Percentiles rank a stretch among this genome's conserved stretches.
phyloP scores from a whole-genome alignment of 192 early-diverging fungal species.

The Backusella parvicylindrica region DNA sequence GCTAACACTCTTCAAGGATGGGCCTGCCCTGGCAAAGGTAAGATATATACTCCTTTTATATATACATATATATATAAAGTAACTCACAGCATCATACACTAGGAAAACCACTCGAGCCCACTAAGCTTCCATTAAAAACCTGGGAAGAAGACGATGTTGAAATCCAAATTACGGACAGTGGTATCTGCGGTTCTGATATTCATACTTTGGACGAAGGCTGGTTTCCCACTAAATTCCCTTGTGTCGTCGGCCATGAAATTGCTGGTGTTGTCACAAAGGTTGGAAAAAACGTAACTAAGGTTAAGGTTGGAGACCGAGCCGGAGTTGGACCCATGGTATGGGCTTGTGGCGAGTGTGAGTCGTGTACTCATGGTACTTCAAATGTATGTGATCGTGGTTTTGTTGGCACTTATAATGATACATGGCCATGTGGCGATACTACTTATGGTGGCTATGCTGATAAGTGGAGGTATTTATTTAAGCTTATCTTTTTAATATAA shows the following conservation, averaged over 20 bases:
- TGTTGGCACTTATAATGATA: conserved; percentile 45
- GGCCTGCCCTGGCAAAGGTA: conserved; percentile 25
- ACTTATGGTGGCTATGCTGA: conserved; percentile 50
- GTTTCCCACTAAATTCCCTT: conserved; percentile 31
- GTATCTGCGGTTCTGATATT: conserved; percentile 77
- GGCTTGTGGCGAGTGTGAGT: conserved; percentile 49
- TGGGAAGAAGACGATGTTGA: conserved; percentile 41
- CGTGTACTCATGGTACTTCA: conserved; percentile 38
- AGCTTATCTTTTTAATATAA: no score
- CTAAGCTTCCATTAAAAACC: background rate
- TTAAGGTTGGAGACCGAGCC: conserved; percentile 46
- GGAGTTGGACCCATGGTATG: conserved; percentile 62
- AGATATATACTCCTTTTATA: background rate
- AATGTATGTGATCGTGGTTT: conserved; percentile 42
- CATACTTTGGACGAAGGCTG: conserved; percentile 46
- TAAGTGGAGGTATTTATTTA: conserved; percentile 17
- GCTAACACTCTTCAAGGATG: conserved; percentile 19
- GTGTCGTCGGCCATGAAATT: conserved; percentile 55
- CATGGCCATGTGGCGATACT: conserved; percentile 33
- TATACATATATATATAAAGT: background rate
- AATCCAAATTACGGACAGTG: conserved; percentile 54
- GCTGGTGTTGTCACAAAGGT: conserved; percentile 39
- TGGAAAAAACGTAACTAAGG: conserved; percentile 33
- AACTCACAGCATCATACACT: background rate
- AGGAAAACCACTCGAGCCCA: background rate